Evolutionary conservation across 225 moss, liverwort and hornwort genomes (phyloP), one percentile per base, ranked within the genome.

Genomic region (Antitrichia curtipendula): DNA sequence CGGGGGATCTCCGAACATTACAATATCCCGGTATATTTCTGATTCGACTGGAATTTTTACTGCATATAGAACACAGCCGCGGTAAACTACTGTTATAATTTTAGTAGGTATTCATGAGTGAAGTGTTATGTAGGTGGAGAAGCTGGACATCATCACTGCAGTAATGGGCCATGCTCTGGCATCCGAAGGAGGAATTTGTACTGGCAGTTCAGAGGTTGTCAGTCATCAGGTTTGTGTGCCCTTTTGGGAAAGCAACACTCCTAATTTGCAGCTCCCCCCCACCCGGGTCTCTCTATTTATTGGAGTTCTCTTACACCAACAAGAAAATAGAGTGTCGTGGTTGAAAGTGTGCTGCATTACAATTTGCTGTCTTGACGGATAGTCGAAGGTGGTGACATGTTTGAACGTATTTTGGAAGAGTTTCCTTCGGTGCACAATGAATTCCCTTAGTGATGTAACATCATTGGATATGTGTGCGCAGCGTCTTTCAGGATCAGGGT

Each of bases 181-280:
- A n/a, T 99, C 99, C 28, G 96, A 95, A 73, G 99, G 99, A 88
- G 99, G 99, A 79, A 97, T 99, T 80, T 99, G 99, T 82, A 96
- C 97, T 8, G 99, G 99, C 43, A 97, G 94, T 90, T 89, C 92
- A 52, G 96, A 95, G 89, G 97, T 96, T 84, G 99, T 99, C 60
- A 96, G 96, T 90, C 99, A 99, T 92, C 99, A 98, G 98, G 98
- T 98, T 70, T 88, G 93, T 91, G 66, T 65, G 63, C 53, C 80
- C 83, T 88, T 81, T 64, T 52, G 60, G 61, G 36, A 80, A 82
- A 62, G 41, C 38, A 81, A 54, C 61, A 40, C 86, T 34, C 83
- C 61, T 70, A 53, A 66, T 81, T 57, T 86, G 60, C 88, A 52
- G 12, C 13, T 2, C 29, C 45, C 23, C 17, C 25, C n/a, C n/a